Conservation (phyloP, 2,329 filamentous ascomycete species). For the Pezicula rhizophila region DNA sequence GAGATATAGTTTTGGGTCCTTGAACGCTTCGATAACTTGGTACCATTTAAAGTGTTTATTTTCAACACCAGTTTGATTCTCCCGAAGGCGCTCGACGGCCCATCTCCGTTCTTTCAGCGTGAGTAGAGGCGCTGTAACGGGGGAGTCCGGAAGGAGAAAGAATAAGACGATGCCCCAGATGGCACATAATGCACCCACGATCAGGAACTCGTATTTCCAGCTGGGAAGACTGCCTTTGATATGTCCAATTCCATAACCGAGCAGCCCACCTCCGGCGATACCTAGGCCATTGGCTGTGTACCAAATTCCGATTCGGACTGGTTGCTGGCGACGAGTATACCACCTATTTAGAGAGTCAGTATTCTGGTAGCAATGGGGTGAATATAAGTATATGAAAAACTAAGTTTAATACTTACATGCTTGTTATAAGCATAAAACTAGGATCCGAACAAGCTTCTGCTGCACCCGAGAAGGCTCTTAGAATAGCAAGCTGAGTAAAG, state of each 20-base stretch:
- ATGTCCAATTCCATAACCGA: constrained; percentile 57
- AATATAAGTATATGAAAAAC: too few relatives aligned
- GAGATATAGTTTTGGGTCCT: constrained; percentile 18
- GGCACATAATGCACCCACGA: constrained; percentile 36
- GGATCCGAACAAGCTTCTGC: constrained; percentile 46
- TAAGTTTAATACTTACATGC: constrained; percentile 34
- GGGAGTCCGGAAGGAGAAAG: constrained; percentile 53
- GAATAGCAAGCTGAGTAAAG: constrained; percentile 43
- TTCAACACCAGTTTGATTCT: constrained; percentile 17
- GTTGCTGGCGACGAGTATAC: constrained; percentile 57
- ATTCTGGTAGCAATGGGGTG: too few relatives aligned
- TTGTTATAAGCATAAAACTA: constrained; percentile 60
- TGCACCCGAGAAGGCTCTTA: constrained; percentile 47
- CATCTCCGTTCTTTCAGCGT: constrained; percentile 25
- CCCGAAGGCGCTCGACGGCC: constrained; percentile 12
- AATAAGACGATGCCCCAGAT: constrained; percentile 25
- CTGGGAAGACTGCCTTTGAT: constrained; percentile 49
- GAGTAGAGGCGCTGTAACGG: constrained; percentile 38
- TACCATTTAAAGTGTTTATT: constrained; percentile 15
- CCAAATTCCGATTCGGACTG: constrained; percentile 50
- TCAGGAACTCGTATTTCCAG: constrained; percentile 64
- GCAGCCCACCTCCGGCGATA: constrained; percentile 49
- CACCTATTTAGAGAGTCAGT: constrained; percentile 28
- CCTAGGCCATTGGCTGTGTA: constrained; percentile 55
- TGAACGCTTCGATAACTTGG: constrained; percentile 16